Conservation (phyloP, 768 basidiomycete species). For the Lentinus tigrinus region DNA sequence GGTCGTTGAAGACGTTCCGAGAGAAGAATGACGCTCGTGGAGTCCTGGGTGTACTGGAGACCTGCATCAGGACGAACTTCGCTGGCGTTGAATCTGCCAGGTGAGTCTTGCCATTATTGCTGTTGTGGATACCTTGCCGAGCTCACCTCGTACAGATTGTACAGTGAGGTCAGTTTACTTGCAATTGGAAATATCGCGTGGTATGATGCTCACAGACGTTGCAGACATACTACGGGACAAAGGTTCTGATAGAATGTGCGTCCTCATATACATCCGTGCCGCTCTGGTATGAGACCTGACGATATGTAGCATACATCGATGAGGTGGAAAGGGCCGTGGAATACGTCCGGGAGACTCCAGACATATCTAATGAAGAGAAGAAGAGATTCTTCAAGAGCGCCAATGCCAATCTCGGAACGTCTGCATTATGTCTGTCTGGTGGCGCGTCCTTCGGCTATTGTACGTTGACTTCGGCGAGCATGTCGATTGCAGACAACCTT, state of each 20-base stretch:
- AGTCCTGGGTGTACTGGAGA: slow-evolving; percentile 86
- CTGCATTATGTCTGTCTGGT: slow-evolving; percentile 93
- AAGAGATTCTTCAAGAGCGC: slow-evolving; percentile 86
- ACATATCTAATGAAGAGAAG: slow-evolving; percentile 85
- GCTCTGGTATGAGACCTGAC: slow-evolving; percentile 5
- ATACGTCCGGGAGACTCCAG: slow-evolving; percentile 71
- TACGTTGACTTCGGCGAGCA: slow-evolving; percentile 32
- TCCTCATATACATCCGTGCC: background rate
- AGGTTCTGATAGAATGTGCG: slow-evolving; percentile 83
- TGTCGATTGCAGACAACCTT: background rate
- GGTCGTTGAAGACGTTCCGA: slow-evolving; percentile 69
- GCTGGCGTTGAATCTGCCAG: slow-evolving; percentile 87
- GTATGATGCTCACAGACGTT: background rate
- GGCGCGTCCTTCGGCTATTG: slow-evolving; percentile 96
- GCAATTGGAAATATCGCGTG: background rate
- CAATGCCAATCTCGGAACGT: slow-evolving; percentile 87
- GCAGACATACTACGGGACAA: slow-evolving; percentile 91
- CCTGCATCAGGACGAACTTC: slow-evolving; percentile 89
- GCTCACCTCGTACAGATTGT: slow-evolving; percentile 52
- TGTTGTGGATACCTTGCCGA: slow-evolving; percentile 7
- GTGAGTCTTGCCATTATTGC: slow-evolving; percentile 30
- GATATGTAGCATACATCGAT: slow-evolving; percentile 62
- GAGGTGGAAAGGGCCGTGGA: slow-evolving; percentile 77
- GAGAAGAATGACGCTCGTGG: slow-evolving; percentile 81
- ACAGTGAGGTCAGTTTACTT: slow-evolving; percentile 80